phyloP scores from a whole-genome alignment of 179 eudicot species.

The Spergularia azorica region DNA sequence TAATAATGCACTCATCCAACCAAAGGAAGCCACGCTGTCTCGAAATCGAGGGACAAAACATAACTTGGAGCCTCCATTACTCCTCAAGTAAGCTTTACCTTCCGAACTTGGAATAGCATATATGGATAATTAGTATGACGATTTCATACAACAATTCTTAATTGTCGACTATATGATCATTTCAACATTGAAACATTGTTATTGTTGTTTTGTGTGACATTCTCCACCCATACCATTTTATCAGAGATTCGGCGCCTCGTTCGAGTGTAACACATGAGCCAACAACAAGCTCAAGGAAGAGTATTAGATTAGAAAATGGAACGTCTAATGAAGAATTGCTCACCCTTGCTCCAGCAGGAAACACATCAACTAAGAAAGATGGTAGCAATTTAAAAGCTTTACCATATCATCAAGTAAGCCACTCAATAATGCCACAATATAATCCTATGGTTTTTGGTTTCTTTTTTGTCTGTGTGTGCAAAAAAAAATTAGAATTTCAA shows the following conservation, averaged over 20 bases:
- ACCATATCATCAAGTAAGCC: slow-evolving; percentile 46
- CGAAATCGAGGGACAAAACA: slow-evolving; percentile 32
- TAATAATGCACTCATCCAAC: slow-evolving; percentile 10
- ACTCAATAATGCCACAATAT: neutral
- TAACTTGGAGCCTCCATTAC: slow-evolving; percentile 32
- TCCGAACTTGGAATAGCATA: no score
- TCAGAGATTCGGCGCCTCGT: slow-evolving; percentile 43
- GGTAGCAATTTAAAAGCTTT: slow-evolving; percentile 23
- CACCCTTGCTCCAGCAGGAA: slow-evolving; percentile 48
- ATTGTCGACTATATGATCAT: no score
- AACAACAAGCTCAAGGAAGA: slow-evolving; percentile 26
- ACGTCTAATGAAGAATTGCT: slow-evolving; percentile 48
- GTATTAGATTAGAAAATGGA: slow-evolving; percentile 24
- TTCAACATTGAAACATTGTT: no score
- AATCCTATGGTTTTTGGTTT: neutral
- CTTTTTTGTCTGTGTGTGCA: no score
- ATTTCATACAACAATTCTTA: no score
- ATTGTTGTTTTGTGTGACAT: neutral
- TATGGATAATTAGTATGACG: neutral
- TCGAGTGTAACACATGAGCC: slow-evolving; percentile 33
- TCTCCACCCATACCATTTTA: neutral
- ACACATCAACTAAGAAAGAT: slow-evolving; percentile 23
- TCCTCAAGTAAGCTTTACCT: slow-evolving; percentile 42
- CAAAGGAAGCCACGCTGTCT: slow-evolving; percentile 40
- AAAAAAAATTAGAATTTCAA: no score